Evolutionary conservation across 306 rosid species (phyloP).

Genomic region (Pterocarpus macrocarpus): DNA sequence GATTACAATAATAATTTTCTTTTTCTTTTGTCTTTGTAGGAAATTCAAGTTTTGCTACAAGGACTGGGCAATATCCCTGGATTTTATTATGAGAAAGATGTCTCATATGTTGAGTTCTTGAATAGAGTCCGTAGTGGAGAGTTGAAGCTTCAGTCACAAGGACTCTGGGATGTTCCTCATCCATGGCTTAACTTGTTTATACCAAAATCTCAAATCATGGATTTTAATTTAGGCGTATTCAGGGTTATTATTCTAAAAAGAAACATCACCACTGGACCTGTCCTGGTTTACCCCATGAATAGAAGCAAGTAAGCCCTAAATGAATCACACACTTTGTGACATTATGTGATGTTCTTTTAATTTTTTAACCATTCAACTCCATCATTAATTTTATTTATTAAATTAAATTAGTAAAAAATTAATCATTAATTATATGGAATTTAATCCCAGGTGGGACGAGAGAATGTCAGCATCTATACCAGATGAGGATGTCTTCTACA

Average conservation of each 20-base stretch:
- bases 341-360: background rate
- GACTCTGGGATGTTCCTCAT: slow-evolving; percentile 93
- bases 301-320: slow-evolving; percentile 73
- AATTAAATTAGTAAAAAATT: background rate
- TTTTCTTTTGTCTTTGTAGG: slow-evolving; percentile 51
- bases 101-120: slow-evolving; percentile 70
- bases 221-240: slow-evolving; percentile 70
- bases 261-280: slow-evolving; percentile 73
- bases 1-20: background rate
- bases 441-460: slow-evolving; percentile 77
- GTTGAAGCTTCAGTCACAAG: slow-evolving; percentile 75
- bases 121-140: slow-evolving; percentile 84
- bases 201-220: slow-evolving; percentile 70
- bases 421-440: background rate
- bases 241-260: slow-evolving; percentile 68
- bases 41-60: slow-evolving; percentile 54
- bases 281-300: slow-evolving; percentile 83
- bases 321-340: background rate
- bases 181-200: slow-evolving; percentile 90
- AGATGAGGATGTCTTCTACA: slow-evolving; percentile 85
- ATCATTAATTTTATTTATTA: background rate
- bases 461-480: slow-evolving; percentile 75
- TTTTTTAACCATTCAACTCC: background rate
- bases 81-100: slow-evolving; percentile 70
- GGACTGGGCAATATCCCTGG: slow-evolving; percentile 73